Percentiles rank a stretch among this genome's conserved stretches.
These are phyloP conservation scores for Schizochytrium sp. DNA, from an alignment of 108 stramenopile species.

Conservation along the genomic window DNA sequence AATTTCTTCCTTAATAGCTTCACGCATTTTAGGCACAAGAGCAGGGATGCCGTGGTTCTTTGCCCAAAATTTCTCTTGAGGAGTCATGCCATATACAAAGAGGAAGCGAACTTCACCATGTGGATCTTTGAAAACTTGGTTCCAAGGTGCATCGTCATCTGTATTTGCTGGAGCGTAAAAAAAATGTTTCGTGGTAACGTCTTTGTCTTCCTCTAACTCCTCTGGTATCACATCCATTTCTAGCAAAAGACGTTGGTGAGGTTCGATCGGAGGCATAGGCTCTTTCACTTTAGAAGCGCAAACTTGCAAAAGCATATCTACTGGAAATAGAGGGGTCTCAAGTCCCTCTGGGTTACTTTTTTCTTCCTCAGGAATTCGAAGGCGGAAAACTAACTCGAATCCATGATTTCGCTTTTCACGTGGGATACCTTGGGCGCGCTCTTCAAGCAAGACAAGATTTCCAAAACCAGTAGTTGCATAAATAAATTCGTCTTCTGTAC, in stretches of 20 bases:
- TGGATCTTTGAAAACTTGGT: background rate
- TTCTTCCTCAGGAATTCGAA: background rate
- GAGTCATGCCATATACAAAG: background rate
- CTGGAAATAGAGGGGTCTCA: background rate
- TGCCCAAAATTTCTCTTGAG: background rate
- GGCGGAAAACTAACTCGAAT: background rate
- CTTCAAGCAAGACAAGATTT: background rate
- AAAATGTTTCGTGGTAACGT: background rate
- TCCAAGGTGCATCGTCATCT: background rate
- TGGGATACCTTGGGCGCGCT: background rate
- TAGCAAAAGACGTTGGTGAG: background rate
- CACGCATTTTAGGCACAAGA: background rate
- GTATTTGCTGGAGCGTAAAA: background rate
- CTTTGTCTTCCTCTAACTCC: background rate
- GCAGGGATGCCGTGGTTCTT: conserved; percentile 7
- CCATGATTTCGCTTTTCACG: conserved; percentile 36
- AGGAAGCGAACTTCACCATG: conserved; percentile 7
- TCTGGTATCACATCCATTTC: background rate
- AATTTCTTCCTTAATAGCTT: background rate
- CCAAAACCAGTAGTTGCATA: background rate
- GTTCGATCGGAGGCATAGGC: conserved; percentile 9
- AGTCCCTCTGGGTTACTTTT: background rate
- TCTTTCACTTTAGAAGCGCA: background rate
- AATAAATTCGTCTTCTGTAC: background rate
- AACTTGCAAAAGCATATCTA: background rate